Conservation (phyloP, 2,329 filamentous ascomycete species). For the Ophiocordyceps camponoti-rufipedis region DNA sequence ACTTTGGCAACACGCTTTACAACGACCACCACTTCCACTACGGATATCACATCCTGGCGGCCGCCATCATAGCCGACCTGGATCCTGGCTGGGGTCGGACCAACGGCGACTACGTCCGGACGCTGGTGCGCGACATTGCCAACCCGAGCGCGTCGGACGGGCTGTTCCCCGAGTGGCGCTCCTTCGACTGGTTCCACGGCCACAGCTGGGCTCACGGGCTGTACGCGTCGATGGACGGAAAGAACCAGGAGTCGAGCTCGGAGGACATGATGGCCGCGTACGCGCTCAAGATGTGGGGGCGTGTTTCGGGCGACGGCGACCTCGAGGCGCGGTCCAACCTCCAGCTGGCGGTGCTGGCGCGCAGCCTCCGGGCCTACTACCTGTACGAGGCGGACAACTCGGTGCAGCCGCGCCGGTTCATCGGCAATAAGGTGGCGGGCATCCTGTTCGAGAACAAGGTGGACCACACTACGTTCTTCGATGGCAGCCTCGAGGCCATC, state of each 20-base stretch:
- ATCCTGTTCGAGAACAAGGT: constrained; percentile 89
- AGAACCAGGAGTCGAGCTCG: constrained; percentile 72
- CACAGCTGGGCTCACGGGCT: constrained; percentile 85
- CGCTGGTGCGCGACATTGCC: constrained; percentile 63
- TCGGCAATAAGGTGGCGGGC: constrained; percentile 55
- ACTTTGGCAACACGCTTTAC: constrained; percentile 84
- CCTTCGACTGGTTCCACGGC: constrained; percentile 88
- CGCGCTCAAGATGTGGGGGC: constrained; percentile 88
- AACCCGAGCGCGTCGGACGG: constrained; percentile 56
- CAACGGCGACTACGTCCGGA: constrained; percentile 69
- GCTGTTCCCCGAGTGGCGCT: constrained; percentile 65
- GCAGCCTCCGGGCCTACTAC: constrained; percentile 65
- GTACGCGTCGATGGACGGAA: constrained; percentile 52
- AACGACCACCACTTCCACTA: constrained; percentile 64
- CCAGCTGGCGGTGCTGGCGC: constrained; percentile 62
- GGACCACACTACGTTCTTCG: constrained; percentile 85
- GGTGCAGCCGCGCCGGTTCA: constrained; percentile 56
- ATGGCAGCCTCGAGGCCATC: constrained; percentile 51
- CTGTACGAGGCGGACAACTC: constrained; percentile 54
- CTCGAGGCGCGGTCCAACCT: constrained; percentile 73
- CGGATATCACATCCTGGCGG: constrained; percentile 78
- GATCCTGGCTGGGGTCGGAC: constrained; percentile 54
- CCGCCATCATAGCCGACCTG: constrained; percentile 64
- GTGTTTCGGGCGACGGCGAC: constrained; percentile 51
- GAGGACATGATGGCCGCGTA: constrained; percentile 83